These are phyloP conservation scores for Triticum turgidum DNA, from an alignment of 176 grass and related monocot genomes.

Conservation along the genomic window DNA sequence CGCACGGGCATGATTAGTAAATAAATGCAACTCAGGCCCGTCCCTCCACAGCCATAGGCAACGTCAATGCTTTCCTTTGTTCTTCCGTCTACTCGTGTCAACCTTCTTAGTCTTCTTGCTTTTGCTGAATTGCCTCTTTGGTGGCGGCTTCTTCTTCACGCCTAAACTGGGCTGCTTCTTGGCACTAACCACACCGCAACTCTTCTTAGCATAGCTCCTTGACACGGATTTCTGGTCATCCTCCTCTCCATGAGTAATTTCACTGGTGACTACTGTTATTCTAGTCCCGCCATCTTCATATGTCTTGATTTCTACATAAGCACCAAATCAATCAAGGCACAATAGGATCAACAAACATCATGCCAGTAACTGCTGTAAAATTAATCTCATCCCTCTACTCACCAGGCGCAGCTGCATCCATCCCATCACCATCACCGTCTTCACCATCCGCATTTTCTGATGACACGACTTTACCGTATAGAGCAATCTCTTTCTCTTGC, in stretches of 20 bases:
- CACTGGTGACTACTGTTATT: constrained; percentile 72
- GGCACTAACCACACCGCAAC: constrained; percentile 2
- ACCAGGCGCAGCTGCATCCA: constrained; percentile 54
- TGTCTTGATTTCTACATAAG: constrained; percentile 67
- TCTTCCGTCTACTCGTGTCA: constrained; percentile 53
- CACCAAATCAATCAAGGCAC: neutral
- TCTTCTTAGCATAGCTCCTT: constrained; percentile 32
- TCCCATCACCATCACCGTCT: neutral
- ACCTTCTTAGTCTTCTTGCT: constrained; percentile 51
- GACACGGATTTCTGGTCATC: constrained; percentile 17
- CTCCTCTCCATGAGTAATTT: constrained; percentile 46
- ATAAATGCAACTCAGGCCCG: neutral
- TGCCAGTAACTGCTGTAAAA: neutral
- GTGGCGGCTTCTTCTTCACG: constrained; percentile 50
- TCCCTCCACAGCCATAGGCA: neutral
- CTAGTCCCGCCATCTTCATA: constrained; percentile 73
- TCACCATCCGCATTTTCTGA: constrained; percentile 33
- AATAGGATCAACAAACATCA: neutral
- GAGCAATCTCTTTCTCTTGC: constrained; percentile 78
- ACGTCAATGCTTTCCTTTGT: constrained; percentile 50
- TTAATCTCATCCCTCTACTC: constrained; percentile 7
- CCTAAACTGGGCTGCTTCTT: constrained; percentile 48
- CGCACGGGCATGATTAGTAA: too few relatives aligned
- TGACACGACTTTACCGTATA: constrained; percentile 73
- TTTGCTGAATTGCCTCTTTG: constrained; percentile 56